Percentiles rank a stretch among this genome's conserved stretches.
phyloP scores from a whole-genome alignment of 768 basidiomycete genomes.

The Calvatia gigantea region DNA sequence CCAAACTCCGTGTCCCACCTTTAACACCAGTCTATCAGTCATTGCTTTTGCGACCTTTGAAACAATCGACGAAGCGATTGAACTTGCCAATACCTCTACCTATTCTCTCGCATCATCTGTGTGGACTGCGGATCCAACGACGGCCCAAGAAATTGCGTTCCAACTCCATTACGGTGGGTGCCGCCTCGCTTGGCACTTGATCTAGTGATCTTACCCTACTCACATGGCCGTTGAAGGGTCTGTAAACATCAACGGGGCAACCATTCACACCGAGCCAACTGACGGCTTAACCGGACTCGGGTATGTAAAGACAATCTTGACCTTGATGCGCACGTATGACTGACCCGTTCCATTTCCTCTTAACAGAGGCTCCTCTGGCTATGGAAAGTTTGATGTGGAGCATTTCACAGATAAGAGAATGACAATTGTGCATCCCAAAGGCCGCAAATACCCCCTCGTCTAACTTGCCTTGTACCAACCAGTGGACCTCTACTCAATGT shows the following conservation, averaged over 20 bases:
- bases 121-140: conserved; percentile 46
- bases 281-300: conserved; percentile 41
- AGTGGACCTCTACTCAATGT: too few relatives aligned
- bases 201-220: too few relatives aligned
- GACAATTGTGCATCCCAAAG: conserved; percentile 38
- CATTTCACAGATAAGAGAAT: conserved; percentile 45
- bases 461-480: not conserved
- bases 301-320: conserved; percentile 26
- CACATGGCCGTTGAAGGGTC: conserved; percentile 31
- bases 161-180: conserved; percentile 45
- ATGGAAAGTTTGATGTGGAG: conserved; percentile 50
- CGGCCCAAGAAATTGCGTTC: conserved; percentile 43
- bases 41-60: conserved; percentile 42
- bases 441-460: conserved; percentile 20
- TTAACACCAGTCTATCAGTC: conserved; percentile 25
- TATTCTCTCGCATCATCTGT: conserved; percentile 50
- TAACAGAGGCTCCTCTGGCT: conserved; percentile 42
- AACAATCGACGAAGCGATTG: conserved; percentile 50
- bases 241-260: conserved; percentile 53
- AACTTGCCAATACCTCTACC: conserved; percentile 49
- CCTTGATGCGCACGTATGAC: too few relatives aligned
- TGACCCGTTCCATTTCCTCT: not conserved
- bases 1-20: not conserved
- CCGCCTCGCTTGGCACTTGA: not conserved
- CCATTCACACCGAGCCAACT: conserved; percentile 40